Percentiles rank a stretch among this genome's conserved stretches.
These are phyloP conservation scores for Suhomyces panamericanus DNA, from an alignment of 1,139 yeast species.

Conservation along the genomic window DNA sequence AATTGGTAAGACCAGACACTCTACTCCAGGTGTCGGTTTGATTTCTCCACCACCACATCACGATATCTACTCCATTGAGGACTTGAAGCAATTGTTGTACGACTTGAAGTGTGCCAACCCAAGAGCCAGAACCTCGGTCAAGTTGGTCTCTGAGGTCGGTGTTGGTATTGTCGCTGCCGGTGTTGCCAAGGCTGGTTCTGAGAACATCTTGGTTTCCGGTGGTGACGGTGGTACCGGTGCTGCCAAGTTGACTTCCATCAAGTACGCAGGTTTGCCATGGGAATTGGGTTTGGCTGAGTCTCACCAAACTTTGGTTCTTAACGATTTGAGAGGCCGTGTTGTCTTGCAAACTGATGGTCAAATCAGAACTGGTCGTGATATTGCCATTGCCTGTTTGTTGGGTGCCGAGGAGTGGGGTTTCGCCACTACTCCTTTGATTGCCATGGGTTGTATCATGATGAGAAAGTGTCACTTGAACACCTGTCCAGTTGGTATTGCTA, in stretches of 20 bases:
- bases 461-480: conserved; percentile 80
- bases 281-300: conserved; percentile 98
- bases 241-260: conserved; percentile 94
- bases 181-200: conserved; percentile 98
- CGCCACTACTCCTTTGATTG: conserved; percentile 95
- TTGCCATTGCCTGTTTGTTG: conserved; percentile 90
- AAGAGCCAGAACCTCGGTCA: conserved; percentile 93
- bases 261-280: conserved; percentile 98
- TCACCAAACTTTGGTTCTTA: conserved; percentile 93
- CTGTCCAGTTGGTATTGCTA: conserved; percentile 98
- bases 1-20: conserved; percentile 94
- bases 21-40: conserved; percentile 95
- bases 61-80: conserved; percentile 97
- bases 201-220: conserved; percentile 91
- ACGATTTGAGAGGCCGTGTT: conserved; percentile 93
- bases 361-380: conserved; percentile 92
- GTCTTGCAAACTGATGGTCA: conserved; percentile 97
- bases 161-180: conserved; percentile 99
- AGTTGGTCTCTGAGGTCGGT: conserved; percentile 96
- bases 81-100: conserved; percentile 92
- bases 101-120: conserved; percentile 97
- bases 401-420: conserved; percentile 99
- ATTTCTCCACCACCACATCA: conserved; percentile 99
- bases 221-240: conserved; percentile 99
- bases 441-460: conserved; percentile 97